phyloP scores from a whole-genome alignment of 305 asterid genomes.

The Fraxinus paxiana region DNA sequence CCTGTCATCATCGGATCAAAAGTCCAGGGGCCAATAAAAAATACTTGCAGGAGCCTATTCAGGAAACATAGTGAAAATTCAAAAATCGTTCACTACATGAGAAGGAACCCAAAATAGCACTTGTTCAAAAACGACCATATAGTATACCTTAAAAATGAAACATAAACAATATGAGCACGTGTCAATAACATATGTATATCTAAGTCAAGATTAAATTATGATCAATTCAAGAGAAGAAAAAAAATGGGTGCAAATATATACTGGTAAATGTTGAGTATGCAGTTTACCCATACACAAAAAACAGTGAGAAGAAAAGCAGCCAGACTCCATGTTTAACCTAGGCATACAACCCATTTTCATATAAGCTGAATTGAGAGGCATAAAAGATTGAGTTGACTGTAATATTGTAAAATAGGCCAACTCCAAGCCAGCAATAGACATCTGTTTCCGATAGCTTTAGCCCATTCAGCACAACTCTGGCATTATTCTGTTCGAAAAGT shows the following conservation, averaged over 20 bases:
- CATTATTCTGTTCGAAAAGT: neutral
- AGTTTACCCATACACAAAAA: neutral
- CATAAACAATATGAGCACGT: neutral
- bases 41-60: neutral
- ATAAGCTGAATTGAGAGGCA: neutral
- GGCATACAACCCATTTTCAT: neutral
- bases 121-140: neutral
- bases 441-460: neutral
- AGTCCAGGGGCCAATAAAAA: constrained; percentile 14
- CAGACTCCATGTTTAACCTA: neutral
- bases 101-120: neutral
- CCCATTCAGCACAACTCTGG: neutral
- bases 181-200: neutral
- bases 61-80: neutral
- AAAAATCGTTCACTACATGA: neutral
- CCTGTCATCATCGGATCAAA: constrained; percentile 1
- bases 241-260: neutral
- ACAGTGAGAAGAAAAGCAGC: neutral
- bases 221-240: neutral
- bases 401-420: neutral
- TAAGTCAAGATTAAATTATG: neutral
- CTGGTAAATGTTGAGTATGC: neutral
- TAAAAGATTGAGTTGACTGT: neutral
- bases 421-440: neutral
- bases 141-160: neutral